phyloP scores from a whole-genome alignment of 371 early-diverging fungal species.

The Rhizomucor pusillus region DNA sequence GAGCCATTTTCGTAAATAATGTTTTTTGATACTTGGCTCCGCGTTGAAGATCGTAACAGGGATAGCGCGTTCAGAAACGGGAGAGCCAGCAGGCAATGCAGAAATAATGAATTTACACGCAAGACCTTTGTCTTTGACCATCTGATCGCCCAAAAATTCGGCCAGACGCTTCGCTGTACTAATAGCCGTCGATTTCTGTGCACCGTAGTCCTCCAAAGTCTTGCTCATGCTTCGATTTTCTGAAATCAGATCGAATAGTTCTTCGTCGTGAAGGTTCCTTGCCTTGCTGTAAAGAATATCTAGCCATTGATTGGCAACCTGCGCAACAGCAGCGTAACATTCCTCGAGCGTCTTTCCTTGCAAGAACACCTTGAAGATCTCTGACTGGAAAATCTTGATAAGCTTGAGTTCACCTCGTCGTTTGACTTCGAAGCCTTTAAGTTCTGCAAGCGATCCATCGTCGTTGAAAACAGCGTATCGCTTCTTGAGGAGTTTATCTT shows the following conservation, averaged over 20 bases:
- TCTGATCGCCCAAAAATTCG: slow-evolving; percentile 97
- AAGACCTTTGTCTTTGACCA: slow-evolving; percentile 97
- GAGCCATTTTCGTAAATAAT: slow-evolving; percentile 95
- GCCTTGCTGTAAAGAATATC: slow-evolving; percentile 93
- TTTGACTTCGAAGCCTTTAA: slow-evolving; percentile 99
- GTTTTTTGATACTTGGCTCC: slow-evolving; percentile 74
- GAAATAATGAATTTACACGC: slow-evolving; percentile 98
- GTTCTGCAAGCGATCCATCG: slow-evolving; percentile 95
- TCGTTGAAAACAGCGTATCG: slow-evolving; percentile 98
- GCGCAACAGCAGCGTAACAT: slow-evolving; percentile 92
- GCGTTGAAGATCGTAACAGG: slow-evolving; percentile 97
- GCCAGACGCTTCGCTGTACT: slow-evolving; percentile 95
- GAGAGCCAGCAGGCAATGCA: slow-evolving; percentile 79
- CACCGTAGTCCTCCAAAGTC: slow-evolving; percentile 89
- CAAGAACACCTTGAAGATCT: slow-evolving; percentile 91
- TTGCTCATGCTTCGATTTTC: slow-evolving; percentile 99
- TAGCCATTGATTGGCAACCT: slow-evolving; percentile 94
- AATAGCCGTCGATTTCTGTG: slow-evolving; percentile 94
- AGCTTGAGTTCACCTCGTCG: slow-evolving; percentile 99
- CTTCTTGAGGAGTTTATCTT: slow-evolving; percentile 97
- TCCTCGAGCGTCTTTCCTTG: slow-evolving; percentile 85
- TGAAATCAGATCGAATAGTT: slow-evolving; percentile 96
- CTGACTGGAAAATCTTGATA: slow-evolving; percentile 98
- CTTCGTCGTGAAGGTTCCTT: slow-evolving; percentile 79
- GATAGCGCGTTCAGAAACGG: slow-evolving; percentile 96